Evolutionary conservation across 306 rosid species (phyloP).

Genomic region (Luffa aegyptiaca): DNA sequence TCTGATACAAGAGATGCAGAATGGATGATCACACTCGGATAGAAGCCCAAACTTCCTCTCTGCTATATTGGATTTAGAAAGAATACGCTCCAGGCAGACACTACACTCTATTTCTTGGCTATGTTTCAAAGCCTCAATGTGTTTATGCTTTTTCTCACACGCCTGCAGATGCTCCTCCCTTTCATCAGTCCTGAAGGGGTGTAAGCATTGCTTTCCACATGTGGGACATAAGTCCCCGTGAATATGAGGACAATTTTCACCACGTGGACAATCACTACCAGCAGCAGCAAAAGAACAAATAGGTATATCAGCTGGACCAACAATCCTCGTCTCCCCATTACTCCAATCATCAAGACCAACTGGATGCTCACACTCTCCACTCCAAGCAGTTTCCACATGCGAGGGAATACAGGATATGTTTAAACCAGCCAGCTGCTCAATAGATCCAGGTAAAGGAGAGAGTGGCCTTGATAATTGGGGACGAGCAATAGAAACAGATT

Average conservation of each 20-base stretch:
- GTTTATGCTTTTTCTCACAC: slow-evolving; percentile 69
- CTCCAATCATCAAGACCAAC: slow-evolving; percentile 29
- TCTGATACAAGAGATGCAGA: slow-evolving; percentile 88
- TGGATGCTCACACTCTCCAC: slow-evolving; percentile 24
- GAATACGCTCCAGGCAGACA: slow-evolving; percentile 92
- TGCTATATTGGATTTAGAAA: slow-evolving; percentile 63
- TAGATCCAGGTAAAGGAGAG: slow-evolving; percentile 18
- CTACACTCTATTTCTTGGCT: slow-evolving; percentile 98
- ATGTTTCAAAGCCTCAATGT: slow-evolving; percentile 66
- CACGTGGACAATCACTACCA: slow-evolving; percentile 85
- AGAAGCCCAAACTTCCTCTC: slow-evolving; percentile 91
- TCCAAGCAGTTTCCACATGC: slow-evolving; percentile 35
- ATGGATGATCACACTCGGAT: slow-evolving; percentile 95
- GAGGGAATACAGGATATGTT: slow-evolving; percentile 32
- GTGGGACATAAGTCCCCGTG: slow-evolving; percentile 85
- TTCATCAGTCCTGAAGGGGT: slow-evolving; percentile 78
- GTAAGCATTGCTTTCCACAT: slow-evolving; percentile 84
- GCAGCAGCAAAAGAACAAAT: slow-evolving; percentile 97
- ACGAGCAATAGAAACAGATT: slow-evolving; percentile 27
- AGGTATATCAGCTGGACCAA: slow-evolving; percentile 47
- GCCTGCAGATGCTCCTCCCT: slow-evolving; percentile 67
- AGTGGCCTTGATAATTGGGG: slow-evolving; percentile 27
- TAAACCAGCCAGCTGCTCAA: slow-evolving; percentile 32
- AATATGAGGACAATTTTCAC: slow-evolving; percentile 74
- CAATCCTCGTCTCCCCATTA: slow-evolving; percentile 29